These are phyloP conservation scores for Pythium apleroticum DNA, from an alignment of 352 stramenopile species.

Conservation along the genomic window DNA sequence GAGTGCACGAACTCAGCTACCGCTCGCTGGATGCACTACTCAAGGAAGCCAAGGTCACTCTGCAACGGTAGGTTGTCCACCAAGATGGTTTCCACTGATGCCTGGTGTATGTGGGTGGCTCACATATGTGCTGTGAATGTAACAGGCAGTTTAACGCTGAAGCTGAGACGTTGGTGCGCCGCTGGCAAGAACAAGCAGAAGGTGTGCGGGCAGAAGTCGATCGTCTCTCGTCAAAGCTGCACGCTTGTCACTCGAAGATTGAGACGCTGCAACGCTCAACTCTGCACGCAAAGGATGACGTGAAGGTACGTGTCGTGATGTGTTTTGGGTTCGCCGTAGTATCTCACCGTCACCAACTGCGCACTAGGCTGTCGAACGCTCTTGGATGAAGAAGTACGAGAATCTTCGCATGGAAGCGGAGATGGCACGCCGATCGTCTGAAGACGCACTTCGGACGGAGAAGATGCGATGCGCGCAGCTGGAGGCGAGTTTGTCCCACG, in stretches of 20 bases:
- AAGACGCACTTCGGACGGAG: constrained; percentile 46
- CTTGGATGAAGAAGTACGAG: constrained; percentile 29
- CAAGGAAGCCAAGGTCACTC: constrained; percentile 33
- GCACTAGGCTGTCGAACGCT: constrained; percentile 21
- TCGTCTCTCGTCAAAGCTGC: constrained; percentile 40
- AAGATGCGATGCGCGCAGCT: constrained; percentile 33
- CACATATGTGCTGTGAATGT: background rate
- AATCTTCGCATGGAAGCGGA: constrained; percentile 39
- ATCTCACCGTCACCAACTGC: too few species aligned
- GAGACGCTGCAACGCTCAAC: constrained; percentile 44
- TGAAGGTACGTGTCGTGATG: constrained; percentile 28
- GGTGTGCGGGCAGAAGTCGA: constrained; percentile 44
- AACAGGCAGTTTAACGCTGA: constrained; percentile 50
- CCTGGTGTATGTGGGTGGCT: background rate
- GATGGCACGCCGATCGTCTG: constrained; percentile 34
- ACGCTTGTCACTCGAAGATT: constrained; percentile 49
- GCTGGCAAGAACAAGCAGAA: constrained; percentile 48
- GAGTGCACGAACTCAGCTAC: constrained; percentile 18
- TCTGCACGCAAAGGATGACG: constrained; percentile 46
- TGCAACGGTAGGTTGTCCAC: constrained; percentile 39
- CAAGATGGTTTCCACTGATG: background rate
- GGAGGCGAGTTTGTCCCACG: constrained; percentile 37
- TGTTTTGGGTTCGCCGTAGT: too few species aligned
- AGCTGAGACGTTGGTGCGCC: constrained; percentile 30
- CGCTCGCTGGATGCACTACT: constrained; percentile 27